Base-by-base conservation (phyloP, 2,329 filamentous ascomycete species). In the Fusarium hainanense region DNA sequence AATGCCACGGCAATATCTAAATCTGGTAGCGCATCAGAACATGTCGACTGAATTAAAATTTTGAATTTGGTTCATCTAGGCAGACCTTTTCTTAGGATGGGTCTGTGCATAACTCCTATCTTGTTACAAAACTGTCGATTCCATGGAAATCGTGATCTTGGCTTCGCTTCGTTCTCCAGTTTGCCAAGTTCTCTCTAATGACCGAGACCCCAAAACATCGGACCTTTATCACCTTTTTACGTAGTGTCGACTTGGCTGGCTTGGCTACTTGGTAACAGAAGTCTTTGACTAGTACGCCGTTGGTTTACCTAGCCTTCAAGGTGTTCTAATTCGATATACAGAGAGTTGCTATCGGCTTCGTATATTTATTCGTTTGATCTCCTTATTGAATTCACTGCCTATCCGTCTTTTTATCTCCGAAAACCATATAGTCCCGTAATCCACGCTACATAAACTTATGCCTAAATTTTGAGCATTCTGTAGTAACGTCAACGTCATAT, bases 181-280 rank as follows among this genome's bases (percentile, higher is more conserved):
- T 42, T 54, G 37, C 50, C 50, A 55, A 65, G 54, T 41, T 44
- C 34, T 37, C 18, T 12, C 37, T 47, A 48, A 37, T 34, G 28
- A 37, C 62, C 42, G 28, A 57, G 56, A 20, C 59, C n/a, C 32
- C 25, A 42, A 12, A 47, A 20, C 21, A 16, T 20, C 21, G 44
- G 49, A 41, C 23, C 54, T 44, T 50, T 48, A n/a, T 57, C 25
- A 37, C 37, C 28, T 42, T 43, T 28, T 44, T 20, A n/a, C 34
- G 11, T 40, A 37, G 21, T 25, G 25, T n/a, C 20, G 40, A 20
- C 44, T 42, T 49, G 40, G 58, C 27, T 34, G 40, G n/a, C 44
- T 42, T 49, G 40, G 58, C 27, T 34, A 37, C 40, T 34, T 50
- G 47, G 47, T 50, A 25, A 18, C 32, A 14, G 14, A 14, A 34